Evolutionary conservation across 2,329 filamentous ascomycete genomes (phyloP).

Genomic region (Cordyceps cicadae): DNA sequence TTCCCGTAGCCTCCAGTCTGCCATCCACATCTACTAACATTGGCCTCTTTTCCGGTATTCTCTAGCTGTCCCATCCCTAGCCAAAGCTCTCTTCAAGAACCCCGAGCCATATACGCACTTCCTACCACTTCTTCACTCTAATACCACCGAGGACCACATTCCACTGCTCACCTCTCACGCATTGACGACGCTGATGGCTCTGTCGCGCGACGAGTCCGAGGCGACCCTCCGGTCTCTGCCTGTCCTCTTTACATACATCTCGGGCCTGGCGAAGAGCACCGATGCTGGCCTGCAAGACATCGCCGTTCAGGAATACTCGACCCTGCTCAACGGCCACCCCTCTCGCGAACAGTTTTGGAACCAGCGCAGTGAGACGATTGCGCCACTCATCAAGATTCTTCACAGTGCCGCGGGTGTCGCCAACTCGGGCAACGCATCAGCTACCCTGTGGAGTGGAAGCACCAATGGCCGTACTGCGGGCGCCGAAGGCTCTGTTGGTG

Average conservation of each 20-base stretch:
- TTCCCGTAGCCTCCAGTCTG: constrained; percentile 1
- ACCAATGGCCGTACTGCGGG: constrained; percentile 48
- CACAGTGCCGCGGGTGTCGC: constrained; percentile 65
- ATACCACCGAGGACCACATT: constrained; percentile 67
- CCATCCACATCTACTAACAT: constrained; percentile 15
- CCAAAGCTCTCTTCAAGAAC: constrained; percentile 66
- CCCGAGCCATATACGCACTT: constrained; percentile 75
- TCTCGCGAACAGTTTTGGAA: constrained; percentile 84
- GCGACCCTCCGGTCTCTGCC: constrained; percentile 72
- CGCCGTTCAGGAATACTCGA: constrained; percentile 84
- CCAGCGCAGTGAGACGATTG: constrained; percentile 75
- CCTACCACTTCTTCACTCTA: constrained; percentile 76
- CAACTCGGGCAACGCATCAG: constrained; percentile 55
- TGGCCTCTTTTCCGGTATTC: constrained; percentile 6
- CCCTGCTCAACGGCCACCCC: constrained; percentile 65
- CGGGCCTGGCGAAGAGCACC: constrained; percentile 70
- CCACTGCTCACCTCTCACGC: constrained; percentile 85
- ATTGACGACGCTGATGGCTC: constrained; percentile 68
- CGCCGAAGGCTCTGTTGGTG: constrained; percentile 56
- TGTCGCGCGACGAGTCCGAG: constrained; percentile 52
- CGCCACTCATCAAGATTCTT: constrained; percentile 74
- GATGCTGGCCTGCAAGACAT: constrained; percentile 93
- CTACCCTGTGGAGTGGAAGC: constrained; percentile 53
- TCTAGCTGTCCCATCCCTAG: constrained; percentile 70
- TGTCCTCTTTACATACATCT: constrained; percentile 77